phyloP scores from a whole-genome alignment of 108 stramenopile species.

The Fragilariopsis cylindrus region DNA sequence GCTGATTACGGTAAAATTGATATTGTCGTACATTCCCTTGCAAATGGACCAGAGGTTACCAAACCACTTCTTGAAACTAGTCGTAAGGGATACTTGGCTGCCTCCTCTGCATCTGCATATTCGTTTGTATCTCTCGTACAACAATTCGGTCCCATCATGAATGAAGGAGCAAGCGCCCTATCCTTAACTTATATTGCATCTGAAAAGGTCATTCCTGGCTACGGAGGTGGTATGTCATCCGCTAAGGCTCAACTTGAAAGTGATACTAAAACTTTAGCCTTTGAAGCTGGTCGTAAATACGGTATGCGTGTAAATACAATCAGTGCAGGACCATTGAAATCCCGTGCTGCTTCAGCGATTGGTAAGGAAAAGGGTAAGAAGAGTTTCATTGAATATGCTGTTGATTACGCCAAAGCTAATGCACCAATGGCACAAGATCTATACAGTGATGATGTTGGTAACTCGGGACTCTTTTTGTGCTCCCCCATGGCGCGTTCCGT shows the following conservation, averaged over 20 bases:
- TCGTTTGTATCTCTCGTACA: constrained; percentile 94
- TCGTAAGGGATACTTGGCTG: constrained; percentile 96
- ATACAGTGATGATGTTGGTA: constrained; percentile 98
- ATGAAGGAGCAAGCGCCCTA: constrained; percentile 87
- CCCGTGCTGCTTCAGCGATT: constrained; percentile 93
- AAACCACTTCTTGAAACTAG: constrained; percentile 97
- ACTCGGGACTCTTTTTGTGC: constrained; percentile 88
- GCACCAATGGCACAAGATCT: constrained; percentile 95
- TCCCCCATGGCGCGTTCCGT: constrained; percentile 90
- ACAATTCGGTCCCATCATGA: constrained; percentile 97
- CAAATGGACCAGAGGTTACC: constrained; percentile 98
- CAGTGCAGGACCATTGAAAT: constrained; percentile 97
- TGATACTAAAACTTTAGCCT: constrained; percentile 96
- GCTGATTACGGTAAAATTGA: constrained; percentile 98
- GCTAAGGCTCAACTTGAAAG: constrained; percentile 96
- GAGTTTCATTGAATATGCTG: constrained; percentile 98
- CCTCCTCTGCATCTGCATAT: constrained; percentile 95
- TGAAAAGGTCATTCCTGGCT: constrained; percentile 98
- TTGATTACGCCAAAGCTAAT: constrained; percentile 97
- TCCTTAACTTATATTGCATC: constrained; percentile 98
- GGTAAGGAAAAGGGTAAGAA: constrained; percentile 91
- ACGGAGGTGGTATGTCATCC: constrained; percentile 98
- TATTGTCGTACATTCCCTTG: constrained; percentile 96
- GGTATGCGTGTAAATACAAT: constrained; percentile 96
- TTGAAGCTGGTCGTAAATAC: constrained; percentile 95